These are phyloP conservation scores for Lepidium aucheri DNA, from an alignment of 345 rosid species.

Conservation along the genomic window DNA sequence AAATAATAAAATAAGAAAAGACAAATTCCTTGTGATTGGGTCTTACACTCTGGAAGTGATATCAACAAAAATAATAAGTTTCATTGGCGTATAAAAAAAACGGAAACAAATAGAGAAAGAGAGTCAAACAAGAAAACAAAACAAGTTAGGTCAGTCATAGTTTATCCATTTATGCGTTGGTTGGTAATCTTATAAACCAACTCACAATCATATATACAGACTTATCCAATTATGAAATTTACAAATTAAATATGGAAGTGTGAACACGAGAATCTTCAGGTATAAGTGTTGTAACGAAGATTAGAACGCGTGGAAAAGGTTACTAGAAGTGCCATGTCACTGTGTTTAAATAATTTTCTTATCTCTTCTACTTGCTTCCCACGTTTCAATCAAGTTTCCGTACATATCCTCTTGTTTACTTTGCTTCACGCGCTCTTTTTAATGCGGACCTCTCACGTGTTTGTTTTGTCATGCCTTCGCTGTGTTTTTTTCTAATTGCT, in stretches of 20 bases:
- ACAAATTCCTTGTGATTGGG: neutral
- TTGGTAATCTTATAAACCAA: conserved; percentile 8
- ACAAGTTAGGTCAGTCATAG: conserved; percentile 16
- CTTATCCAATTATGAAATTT: neutral
- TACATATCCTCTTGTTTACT: conserved; percentile 5
- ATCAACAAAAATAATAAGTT: neutral
- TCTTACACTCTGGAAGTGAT: neutral
- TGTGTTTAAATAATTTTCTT: neutral
- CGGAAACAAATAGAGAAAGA: neutral
- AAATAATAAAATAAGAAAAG: neutral
- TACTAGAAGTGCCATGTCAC: conserved; percentile 18
- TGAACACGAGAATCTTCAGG: conserved; percentile 12
- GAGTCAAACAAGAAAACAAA: conserved; percentile 9
- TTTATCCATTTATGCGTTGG: conserved; percentile 11
- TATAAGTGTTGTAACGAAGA: neutral
- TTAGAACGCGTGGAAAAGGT: conserved; percentile 10
- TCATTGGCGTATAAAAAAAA: conserved; percentile 1
- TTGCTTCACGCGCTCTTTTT: neutral
- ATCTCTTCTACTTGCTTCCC: conserved; percentile 25
- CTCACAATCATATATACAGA: neutral
- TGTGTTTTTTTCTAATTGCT: neutral
- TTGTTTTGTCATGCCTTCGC: conserved; percentile 5
- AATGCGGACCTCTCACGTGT: neutral
- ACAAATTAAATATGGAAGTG: neutral
- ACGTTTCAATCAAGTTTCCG: conserved; percentile 19